A percentile compares a stretch with the other conserved stretches of the same genome.
These are phyloP conservation scores for Vigna radiata DNA, from an alignment of 306 rosid species.

Conservation along the genomic window DNA sequence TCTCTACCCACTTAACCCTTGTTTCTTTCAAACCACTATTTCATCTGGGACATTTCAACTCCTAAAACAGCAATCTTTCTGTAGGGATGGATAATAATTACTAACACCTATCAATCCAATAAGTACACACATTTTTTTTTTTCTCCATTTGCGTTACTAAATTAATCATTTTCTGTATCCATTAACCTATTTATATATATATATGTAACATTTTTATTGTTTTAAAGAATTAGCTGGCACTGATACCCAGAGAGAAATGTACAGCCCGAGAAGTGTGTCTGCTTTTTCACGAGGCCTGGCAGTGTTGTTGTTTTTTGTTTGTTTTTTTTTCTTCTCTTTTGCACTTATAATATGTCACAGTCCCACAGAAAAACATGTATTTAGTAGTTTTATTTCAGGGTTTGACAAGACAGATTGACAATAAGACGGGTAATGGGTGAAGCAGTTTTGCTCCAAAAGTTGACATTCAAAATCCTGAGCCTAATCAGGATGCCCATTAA, in stretches of 20 bases:
- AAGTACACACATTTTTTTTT: too few species aligned
- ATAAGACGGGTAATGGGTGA: slow-evolving; percentile 37
- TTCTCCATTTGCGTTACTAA: neutral
- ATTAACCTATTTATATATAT: too few species aligned
- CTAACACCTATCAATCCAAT: neutral
- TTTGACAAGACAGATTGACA: slow-evolving; percentile 58
- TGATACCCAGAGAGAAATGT: slow-evolving; percentile 25
- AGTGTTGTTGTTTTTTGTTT: slow-evolving; percentile 43
- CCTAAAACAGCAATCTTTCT: slow-evolving; percentile 17
- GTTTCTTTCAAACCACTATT: slow-evolving; percentile 2
- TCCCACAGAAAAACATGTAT: slow-evolving; percentile 47
- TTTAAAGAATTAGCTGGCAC: slow-evolving; percentile 37
- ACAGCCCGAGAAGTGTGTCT: slow-evolving; percentile 11
- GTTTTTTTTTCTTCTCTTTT: slow-evolving; percentile 31
- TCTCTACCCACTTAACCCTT: slow-evolving; percentile 28
- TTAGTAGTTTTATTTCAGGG: slow-evolving; percentile 13
- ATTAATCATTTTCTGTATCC: too few species aligned
- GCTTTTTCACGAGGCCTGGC: slow-evolving; percentile 53
- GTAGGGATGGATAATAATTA: neutral
- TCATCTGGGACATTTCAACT: neutral
- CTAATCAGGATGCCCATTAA: slow-evolving; percentile 47
- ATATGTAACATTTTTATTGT: neutral
- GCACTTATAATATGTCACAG: slow-evolving; percentile 38
- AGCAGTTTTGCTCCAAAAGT: neutral
- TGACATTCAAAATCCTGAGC: slow-evolving; percentile 32